Base-by-base conservation (phyloP, 1,284 basidiomycete species). In the Sphaerobolus stellatus region DNA sequence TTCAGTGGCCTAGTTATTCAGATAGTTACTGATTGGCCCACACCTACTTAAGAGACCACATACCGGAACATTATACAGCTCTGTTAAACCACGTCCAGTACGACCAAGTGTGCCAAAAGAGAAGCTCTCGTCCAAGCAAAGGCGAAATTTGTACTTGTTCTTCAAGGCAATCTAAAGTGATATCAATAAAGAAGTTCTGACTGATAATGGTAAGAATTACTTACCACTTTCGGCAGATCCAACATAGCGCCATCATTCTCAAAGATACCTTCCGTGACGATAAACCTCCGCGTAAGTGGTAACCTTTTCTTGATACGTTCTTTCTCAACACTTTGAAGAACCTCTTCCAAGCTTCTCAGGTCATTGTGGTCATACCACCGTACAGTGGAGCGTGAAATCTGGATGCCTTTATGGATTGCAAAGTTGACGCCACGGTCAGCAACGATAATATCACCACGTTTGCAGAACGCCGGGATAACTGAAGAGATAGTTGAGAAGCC, bases 341-440 rank as follows among this genome's bases (percentile, higher is more conserved):
- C 91, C 11, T 92, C 84, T 70, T 97, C 94, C 25, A 99, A 81
- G 62, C 90, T 94, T 62, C 87, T 83, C 68, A 95, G 80, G 69
- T 98, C 92, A 66, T 97, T 96, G 71, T 99, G 96, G 61, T 98
- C 94, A 69, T 87, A 99, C 94, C 94, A 99, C 43, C 90, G 84
- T 47, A 98, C 84, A 1, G 90, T 95, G 20, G 89, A 94, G 48
- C 97, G 89, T 30, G 91, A 94, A 59, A 98, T 93, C 71, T 98
- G 91, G 29, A 99, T 85, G n/a, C 95, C 97, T 71, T 96, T 97
- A 71, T 98, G 94, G 59, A 98, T 93, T 22, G 93, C 86, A 72
- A 98, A 95, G 72, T 92, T 97, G 64, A 96, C 88, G 38, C 88
- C 86, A 28, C 93, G 85, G 70, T 99, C 97, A 3, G 94, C 95